A percentile compares a stretch with the other conserved stretches of the same genome.
phyloP scores from a whole-genome alignment of 1,284 basidiomycete species.

The Ganoderma boninense region DNA sequence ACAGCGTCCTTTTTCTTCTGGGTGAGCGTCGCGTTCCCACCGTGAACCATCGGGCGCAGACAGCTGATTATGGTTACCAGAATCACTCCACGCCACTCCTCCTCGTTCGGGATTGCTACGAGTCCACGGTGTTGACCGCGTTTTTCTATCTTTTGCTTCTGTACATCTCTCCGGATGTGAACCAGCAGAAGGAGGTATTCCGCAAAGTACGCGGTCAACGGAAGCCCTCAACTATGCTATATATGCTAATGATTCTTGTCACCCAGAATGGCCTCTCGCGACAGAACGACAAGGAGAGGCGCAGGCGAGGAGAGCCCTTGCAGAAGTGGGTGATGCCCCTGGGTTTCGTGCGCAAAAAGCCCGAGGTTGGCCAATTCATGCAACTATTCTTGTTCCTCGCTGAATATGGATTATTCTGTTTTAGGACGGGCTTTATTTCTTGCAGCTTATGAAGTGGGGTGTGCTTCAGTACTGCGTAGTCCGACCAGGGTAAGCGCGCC shows the following conservation, averaged over 20 bases:
- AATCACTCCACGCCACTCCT: slow-evolving; percentile 71
- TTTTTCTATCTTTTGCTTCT: slow-evolving; percentile 83
- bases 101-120: slow-evolving; percentile 73
- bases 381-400: background rate
- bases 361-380: slow-evolving; percentile 48
- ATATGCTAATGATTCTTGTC: background rate
- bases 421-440: slow-evolving; percentile 73
- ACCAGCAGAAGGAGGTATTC: slow-evolving; percentile 72
- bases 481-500: slow-evolving; percentile 59
- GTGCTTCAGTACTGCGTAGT: slow-evolving; percentile 82
- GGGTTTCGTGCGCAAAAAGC: slow-evolving; percentile 68
- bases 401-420: background rate
- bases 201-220: slow-evolving; percentile 44
- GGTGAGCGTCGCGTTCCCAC: slow-evolving; percentile 49
- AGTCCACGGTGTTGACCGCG: slow-evolving; percentile 74
- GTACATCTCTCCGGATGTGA: slow-evolving; percentile 72
- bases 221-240: background rate
- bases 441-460: slow-evolving; percentile 84
- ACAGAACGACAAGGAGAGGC: slow-evolving; percentile 55
- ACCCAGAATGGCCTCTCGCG: slow-evolving; percentile 56
- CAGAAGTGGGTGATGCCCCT: slow-evolving; percentile 80
- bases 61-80: slow-evolving; percentile 42
- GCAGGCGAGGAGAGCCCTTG: slow-evolving; percentile 53
- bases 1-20: slow-evolving; percentile 78
- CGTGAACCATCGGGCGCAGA: slow-evolving; percentile 11